A percentile compares a stretch with the other conserved stretches of the same genome.
Evolutionary conservation across 768 basidiomycete genomes (phyloP).

Genomic region (Kwoniella heveanensis): DNA sequence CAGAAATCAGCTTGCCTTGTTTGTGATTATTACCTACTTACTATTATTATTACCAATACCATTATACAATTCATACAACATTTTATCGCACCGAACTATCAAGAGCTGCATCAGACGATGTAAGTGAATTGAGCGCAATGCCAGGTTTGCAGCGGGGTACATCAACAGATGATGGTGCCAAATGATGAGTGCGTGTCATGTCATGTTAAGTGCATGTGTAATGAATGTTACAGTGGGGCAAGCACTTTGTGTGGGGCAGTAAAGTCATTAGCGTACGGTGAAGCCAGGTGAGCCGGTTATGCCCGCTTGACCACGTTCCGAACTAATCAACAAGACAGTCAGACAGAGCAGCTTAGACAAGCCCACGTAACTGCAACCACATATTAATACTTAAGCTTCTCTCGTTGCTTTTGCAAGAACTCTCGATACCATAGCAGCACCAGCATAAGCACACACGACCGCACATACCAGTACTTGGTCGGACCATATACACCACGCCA

Average conservation of each 20-base stretch:
- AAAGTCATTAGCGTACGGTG: neutral
- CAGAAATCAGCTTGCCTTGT: conserved; percentile 1
- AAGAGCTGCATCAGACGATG: conserved; percentile 1
- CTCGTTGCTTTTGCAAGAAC: too few relatives aligned
- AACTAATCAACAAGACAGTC: neutral
- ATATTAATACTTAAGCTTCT: too few relatives aligned
- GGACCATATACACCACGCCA: too few relatives aligned
- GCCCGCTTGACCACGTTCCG: conserved; percentile 2
- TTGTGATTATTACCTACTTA: neutral
- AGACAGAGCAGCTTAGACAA: too few relatives aligned
- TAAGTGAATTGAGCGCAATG: neutral
- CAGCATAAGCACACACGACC: too few relatives aligned
- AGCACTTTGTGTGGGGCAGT: neutral
- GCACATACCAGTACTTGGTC: too few relatives aligned
- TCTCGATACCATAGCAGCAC: too few relatives aligned
- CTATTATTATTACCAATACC: neutral
- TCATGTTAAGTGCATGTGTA: too few relatives aligned
- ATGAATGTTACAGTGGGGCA: too few relatives aligned
- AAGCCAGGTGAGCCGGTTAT: neutral
- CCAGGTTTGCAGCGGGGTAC: too few relatives aligned
- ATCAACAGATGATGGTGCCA: too few relatives aligned
- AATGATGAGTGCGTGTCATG: too few relatives aligned
- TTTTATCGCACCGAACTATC: neutral
- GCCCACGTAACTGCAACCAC: neutral
- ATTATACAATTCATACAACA: neutral